Base-by-base conservation (phyloP, 1,284 basidiomycete genomes). In the Cryptococcus sp. region DNA sequence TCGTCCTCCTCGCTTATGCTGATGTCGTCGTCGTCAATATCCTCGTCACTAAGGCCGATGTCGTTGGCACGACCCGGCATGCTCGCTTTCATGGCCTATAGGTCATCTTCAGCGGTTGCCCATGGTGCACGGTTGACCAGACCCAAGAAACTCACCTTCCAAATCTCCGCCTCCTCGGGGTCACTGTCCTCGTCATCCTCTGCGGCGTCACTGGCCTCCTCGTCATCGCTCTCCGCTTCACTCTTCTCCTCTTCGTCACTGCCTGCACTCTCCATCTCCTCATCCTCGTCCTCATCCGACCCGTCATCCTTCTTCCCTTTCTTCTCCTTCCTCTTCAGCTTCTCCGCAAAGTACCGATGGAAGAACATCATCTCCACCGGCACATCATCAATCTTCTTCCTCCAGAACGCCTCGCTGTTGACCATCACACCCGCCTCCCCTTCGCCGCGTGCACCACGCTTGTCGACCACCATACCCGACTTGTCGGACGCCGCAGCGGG, bases 381-480 rank as follows among this genome's bases (percentile, higher is more conserved):
- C 7, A 98, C 84, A 53, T 92, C 84, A 59, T 85, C 82, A 36
- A 81, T 82, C 64, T 82, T 83, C 72, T 83, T 86, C 70, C 81
- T 85, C 85, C 88, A 85, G 77, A 95, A 96, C 51, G 75, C 80
- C 56, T 85, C 85, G 43, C 88, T 86, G 71, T 96, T 95, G 56
- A 95, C 84, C 59, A 84, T 78, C 60, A 53, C 56, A 28, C 53
- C 52, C 36, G 64, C 75, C n/a, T 43, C 37, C 23, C 66, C 74
- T 42, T 78, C 79, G 0, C 71, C 70, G 16, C 66, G 67, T 8
- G 74, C 84, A 8, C 91, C 89, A 73, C 85, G 87, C 62, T 87
- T 73, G 54, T 88, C 79, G 63, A 87, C 55, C 79, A 96, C 83
- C 44, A 79, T 79, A 4, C 84, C 83, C n/a, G 85, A 85, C 2